Evolutionary conservation across 2,329 filamentous ascomycete species (phyloP).

Genomic region (Fusarium multiceps): DNA sequence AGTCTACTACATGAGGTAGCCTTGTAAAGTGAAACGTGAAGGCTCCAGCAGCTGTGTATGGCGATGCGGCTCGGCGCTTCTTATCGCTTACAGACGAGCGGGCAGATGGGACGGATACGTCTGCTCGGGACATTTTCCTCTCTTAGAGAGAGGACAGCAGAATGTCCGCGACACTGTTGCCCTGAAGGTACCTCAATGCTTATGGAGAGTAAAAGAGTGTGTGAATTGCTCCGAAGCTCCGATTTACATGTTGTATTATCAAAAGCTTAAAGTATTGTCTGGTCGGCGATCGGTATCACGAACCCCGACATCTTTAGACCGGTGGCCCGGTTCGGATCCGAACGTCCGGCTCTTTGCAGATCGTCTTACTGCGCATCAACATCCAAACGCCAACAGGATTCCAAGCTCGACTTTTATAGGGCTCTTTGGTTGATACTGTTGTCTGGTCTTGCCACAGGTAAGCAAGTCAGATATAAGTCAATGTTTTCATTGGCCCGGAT

Average conservation of each 20-base stretch:
- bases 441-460: not conserved
- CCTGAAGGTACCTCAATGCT: not conserved
- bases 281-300: conserved; percentile 3
- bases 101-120: not conserved
- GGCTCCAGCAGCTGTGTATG: not conserved
- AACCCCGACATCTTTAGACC: conserved; percentile 10
- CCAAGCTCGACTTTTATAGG: not conserved
- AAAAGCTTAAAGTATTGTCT: not conserved
- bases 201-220: not conserved
- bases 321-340: conserved; percentile 25
- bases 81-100: not conserved
- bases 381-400: not conserved
- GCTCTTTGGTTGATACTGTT: not conserved
- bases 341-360: not conserved
- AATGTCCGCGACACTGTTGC: not conserved
- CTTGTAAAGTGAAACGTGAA: not conserved
- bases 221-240: not conserved
- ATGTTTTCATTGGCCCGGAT: not conserved
- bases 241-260: not conserved
- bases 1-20: not conserved
- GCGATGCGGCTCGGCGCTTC: conserved; percentile 4
- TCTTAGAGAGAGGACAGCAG: not conserved
- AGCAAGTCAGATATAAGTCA: not conserved
- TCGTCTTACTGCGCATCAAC: not conserved
- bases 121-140: conserved; percentile 18